Base-by-base conservation (phyloP, 2,329 filamentous ascomycete genomes). In the Coleophoma cylindrospora region DNA sequence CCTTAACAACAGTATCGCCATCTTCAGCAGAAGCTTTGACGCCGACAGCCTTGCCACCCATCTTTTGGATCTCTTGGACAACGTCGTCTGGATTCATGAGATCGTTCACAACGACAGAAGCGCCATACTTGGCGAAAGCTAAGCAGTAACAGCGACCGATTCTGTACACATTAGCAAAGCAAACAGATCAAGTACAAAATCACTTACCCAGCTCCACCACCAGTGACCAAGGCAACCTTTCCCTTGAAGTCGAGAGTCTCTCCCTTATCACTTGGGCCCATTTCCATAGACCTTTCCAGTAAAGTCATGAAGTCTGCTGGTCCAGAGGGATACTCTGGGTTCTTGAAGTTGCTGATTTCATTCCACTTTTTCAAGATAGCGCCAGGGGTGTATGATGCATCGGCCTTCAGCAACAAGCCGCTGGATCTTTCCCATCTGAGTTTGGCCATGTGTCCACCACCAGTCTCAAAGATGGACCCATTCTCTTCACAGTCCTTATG, bases 1-100 rank as follows among this genome's bases (percentile, higher is more conserved):
- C 85, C 80, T 96, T 95, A 62, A 99, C 85, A 43, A 97, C 89
- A 37, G 79, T 79, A 49, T 96, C 91, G 43, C 94, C 94, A 54
- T 99, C 90, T 69, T 96, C 89, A 53, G 91, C 91, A 45, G 89
- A 95, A 51, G 89, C 90, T 76, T 95, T 96, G 70, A 95, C 90
- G 61, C 91, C 91, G 51, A 89, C 88, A 27, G 94, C 92, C 73
- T 95, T 86, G 57, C 91, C 92, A 51, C 94, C 94, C 44, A 85
- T 64, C 71, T 91, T 87, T 74, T 88, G 87, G 66, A 99, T 97
- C 76, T 99, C 94, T 61, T 86, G 80, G 37, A 97, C 94, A 36
- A 95, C 90, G 45, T 81, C 80, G 64, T 96, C 91, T 6, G 94
- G 94, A 75, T 97, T 86, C 45, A 86, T 81, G n/a, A 99, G 78